Evolutionary conservation across 129 eudicot genomes (phyloP).

Genomic region (Saussurea involucrata): DNA sequence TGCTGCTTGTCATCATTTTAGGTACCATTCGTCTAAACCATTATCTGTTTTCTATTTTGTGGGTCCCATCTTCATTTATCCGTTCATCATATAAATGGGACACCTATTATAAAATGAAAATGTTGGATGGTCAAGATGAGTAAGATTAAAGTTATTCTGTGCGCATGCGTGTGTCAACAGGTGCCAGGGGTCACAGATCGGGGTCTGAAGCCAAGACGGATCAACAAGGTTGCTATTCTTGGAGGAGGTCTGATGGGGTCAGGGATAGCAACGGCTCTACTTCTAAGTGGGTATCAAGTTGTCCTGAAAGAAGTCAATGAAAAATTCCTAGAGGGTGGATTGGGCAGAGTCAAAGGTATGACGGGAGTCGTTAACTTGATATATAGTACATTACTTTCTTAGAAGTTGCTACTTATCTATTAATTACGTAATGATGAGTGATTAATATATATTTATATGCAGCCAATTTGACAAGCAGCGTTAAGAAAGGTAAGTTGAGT

Average conservation of each 20-base stretch:
- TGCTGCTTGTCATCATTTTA: not conserved
- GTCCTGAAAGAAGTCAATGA: slow-evolving; percentile 89
- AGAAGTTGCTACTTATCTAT: not conserved
- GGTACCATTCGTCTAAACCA: no score
- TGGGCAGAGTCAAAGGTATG: slow-evolving; percentile 82
- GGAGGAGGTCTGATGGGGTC: slow-evolving; percentile 99
- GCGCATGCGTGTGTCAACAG: slow-evolving; percentile 29
- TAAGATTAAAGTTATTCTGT: not conserved
- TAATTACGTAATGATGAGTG: not conserved
- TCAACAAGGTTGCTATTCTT: slow-evolving; percentile 81
- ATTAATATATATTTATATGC: slow-evolving; percentile 5
- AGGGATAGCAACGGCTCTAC: slow-evolving; percentile 88
- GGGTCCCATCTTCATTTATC: not conserved
- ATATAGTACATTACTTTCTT: not conserved
- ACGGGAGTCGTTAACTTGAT: not conserved
- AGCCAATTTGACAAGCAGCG: slow-evolving; percentile 91
- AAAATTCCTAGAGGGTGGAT: slow-evolving; percentile 75
- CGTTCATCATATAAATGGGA: not conserved
- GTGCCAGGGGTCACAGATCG: slow-evolving; percentile 84
- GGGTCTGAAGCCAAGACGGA: slow-evolving; percentile 68
- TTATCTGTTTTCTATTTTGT: not conserved
- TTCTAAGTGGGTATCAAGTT: slow-evolving; percentile 70
- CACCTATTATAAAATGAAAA: not conserved
- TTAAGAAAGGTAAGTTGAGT: slow-evolving; percentile 85
- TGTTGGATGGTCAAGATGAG: not conserved